A percentile compares a stretch with the other conserved stretches of the same genome.
These are phyloP conservation scores for Casuarina equisetifolia DNA, from an alignment of 306 rosid genomes.

Conservation along the genomic window DNA sequence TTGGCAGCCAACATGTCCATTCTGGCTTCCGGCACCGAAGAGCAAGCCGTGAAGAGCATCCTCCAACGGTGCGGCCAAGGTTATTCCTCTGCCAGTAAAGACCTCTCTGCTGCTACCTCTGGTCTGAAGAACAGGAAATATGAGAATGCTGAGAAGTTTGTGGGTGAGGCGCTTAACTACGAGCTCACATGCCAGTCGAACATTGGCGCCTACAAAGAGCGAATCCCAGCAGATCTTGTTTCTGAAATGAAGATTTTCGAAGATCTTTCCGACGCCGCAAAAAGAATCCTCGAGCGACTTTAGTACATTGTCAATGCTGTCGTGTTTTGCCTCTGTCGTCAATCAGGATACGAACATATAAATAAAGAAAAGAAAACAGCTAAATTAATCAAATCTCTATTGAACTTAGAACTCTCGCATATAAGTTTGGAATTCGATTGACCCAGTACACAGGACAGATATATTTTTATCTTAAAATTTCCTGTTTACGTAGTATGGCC, in stretches of 20 bases:
- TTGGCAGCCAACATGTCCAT: constrained; percentile 21
- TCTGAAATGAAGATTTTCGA: constrained; percentile 15
- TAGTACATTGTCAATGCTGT: not conserved
- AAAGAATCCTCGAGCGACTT: constrained; percentile 24
- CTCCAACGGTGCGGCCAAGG: not conserved
- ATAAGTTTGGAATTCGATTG: too few species aligned
- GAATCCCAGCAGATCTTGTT: not conserved
- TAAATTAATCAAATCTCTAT: too few species aligned
- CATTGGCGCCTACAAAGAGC: not conserved
- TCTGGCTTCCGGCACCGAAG: not conserved
- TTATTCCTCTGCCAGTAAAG: constrained; percentile 7
- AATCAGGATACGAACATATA: not conserved
- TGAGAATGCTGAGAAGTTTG: not conserved
- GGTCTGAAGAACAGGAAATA: constrained; percentile 1
- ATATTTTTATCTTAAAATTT: too few species aligned
- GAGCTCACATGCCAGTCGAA: not conserved
- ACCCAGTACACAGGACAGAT: too few species aligned
- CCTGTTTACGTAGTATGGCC: too few species aligned
- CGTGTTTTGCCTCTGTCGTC: not conserved
- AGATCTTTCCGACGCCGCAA: constrained; percentile 21
- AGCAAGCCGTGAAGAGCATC: not conserved
- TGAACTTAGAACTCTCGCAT: too few species aligned
- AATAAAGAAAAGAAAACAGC: too few species aligned
- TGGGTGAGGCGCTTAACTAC: not conserved
- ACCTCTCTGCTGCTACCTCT: not conserved